Base-by-base conservation (phyloP, 176 grass and related monocot genomes). In the Ananas comosus region DNA sequence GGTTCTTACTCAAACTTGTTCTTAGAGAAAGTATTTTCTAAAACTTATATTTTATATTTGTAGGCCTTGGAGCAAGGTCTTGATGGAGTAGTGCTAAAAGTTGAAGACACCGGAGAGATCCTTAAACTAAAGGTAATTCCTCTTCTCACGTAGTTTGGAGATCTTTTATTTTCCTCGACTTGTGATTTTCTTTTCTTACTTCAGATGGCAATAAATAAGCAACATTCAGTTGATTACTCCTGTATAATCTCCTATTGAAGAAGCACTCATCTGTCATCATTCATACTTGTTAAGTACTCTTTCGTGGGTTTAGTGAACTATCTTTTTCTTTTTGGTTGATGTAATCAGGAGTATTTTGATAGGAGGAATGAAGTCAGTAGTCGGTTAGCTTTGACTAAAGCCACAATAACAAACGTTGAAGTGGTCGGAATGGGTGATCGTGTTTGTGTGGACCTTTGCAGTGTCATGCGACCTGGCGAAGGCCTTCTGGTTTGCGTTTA, bases 391-490 rank as follows among this genome's bases (percentile, higher is more conserved):
- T 81, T 99, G 81, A 88, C 89, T 79, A 90, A 83, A 56, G 87
- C 80, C 48, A 90, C 84, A 29, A 25, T 99, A 80, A 87, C 94
- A 52, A 85, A 87, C 50, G 77, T 88, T 77, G 73, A 88, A 69
- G 74, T 90, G 42, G 80, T 99, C 63, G 84, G 94, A 70, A 99
- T 99, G 87, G 94, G 86, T 52, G 89, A 99, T 75, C 86, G 89
- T 72, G 94, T 93, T 64, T 99, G 94, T 81, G 89, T 99, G 52
- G 94, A 99, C 63, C 94, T 93, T 83, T 99, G 89, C 76, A 93
- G 80, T 72, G 80, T 99, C 50, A 99, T 99, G 89, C 74, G 22
- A 80, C 94, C 89, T 1, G 87, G 94, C 19, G 87, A 93, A 93
- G 94, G 89, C 66, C 89, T 99, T 83, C 71, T 99, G 89, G 94